These are phyloP conservation scores for Mycena epipterygia DNA, from an alignment of 768 basidiomycete species.

Conservation along the genomic window DNA sequence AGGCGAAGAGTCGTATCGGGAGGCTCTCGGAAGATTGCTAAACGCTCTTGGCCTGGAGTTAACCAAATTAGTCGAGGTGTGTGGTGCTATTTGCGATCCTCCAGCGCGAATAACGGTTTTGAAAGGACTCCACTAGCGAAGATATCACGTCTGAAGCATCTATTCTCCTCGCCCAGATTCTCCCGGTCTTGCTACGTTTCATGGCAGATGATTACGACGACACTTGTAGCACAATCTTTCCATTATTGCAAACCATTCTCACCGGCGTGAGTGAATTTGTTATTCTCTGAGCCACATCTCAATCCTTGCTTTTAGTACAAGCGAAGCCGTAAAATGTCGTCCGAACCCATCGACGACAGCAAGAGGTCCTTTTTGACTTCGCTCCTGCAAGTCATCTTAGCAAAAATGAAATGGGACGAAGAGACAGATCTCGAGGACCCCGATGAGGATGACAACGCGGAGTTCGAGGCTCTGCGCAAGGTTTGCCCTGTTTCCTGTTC, in stretches of 20 bases:
- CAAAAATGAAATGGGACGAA: conserved; percentile 93
- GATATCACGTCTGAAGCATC: conserved; percentile 75
- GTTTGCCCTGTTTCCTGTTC: conserved; percentile 53
- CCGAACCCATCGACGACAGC: conserved; percentile 72
- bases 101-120: conserved; percentile 6
- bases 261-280: conserved; percentile 68
- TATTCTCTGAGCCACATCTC: neutral
- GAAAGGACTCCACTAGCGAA: conserved; percentile 72
- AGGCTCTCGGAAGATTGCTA: conserved; percentile 87
- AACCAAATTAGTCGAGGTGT: conserved; percentile 85
- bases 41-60: conserved; percentile 88
- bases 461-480: conserved; percentile 90
- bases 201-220: conserved; percentile 93
- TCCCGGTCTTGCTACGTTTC: conserved; percentile 90
- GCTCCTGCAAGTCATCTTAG: conserved; percentile 82
- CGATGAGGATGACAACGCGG: conserved; percentile 81
- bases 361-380: conserved; percentile 84
- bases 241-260: conserved; percentile 82
- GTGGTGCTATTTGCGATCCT: conserved; percentile 35
- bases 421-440: conserved; percentile 84
- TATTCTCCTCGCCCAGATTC: conserved; percentile 70
- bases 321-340: conserved; percentile 70
- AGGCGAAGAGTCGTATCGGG: conserved; percentile 90
- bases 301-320: conserved; percentile 77
- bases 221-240: conserved; percentile 87